Percentiles rank a stretch among this genome's conserved stretches.
Evolutionary conservation across 1,139 yeast species (phyloP).

Genomic region (Lodderomyces theae): DNA sequence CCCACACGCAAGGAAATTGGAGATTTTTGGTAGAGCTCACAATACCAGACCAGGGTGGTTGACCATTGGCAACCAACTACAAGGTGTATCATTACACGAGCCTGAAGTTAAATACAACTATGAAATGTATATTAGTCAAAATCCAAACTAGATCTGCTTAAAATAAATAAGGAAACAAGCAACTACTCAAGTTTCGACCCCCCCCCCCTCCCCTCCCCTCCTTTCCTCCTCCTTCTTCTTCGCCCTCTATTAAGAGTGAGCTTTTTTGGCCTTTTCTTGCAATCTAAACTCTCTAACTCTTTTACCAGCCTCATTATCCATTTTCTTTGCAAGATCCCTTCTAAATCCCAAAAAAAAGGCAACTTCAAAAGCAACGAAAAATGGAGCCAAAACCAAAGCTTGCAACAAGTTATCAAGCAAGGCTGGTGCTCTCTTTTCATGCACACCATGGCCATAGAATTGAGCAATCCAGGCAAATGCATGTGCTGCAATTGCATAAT

Average conservation of each 20-base stretch:
- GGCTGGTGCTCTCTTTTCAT: conserved; percentile 85
- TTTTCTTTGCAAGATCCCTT: conserved; percentile 48
- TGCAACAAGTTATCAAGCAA: conserved; percentile 77
- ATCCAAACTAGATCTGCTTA: conserved; percentile 4
- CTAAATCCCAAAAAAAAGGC: conserved; percentile 66
- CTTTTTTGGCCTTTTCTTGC: conserved; percentile 13
- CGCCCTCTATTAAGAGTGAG: conserved; percentile 11
- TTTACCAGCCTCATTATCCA: conserved; percentile 53
- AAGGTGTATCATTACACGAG: conserved; percentile 58
- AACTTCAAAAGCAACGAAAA: conserved; percentile 77
- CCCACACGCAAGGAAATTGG: conserved; percentile 69
- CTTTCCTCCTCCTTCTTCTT: too few relatives aligned
- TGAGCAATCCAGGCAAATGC: conserved; percentile 75
- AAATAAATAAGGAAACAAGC: neutral
- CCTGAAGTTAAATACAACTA: conserved; percentile 49
- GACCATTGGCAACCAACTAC: conserved; percentile 80
- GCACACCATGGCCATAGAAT: conserved; percentile 82
- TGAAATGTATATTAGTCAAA: conserved; percentile 17
- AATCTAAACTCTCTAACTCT: conserved; percentile 24
- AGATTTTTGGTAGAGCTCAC: conserved; percentile 84
- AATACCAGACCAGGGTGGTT: conserved; percentile 90
- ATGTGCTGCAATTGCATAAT: conserved; percentile 41
- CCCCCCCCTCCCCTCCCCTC: conserved; percentile 1
- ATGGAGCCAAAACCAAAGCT: conserved; percentile 88
- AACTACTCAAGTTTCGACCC: neutral